Base-by-base conservation (phyloP, 305 asterid species). In the Petunia hybrid region DNA sequence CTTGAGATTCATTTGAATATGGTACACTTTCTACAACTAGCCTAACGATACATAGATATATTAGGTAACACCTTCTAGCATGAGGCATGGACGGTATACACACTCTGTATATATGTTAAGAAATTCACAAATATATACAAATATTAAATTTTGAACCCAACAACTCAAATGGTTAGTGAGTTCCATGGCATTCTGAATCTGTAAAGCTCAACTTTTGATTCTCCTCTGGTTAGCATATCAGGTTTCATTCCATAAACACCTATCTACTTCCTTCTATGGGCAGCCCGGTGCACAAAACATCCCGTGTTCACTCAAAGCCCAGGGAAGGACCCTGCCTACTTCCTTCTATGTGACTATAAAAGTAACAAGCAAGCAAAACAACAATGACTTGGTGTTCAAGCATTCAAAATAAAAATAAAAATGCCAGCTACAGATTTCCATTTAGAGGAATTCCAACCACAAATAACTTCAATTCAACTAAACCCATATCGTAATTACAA, bases 351-450 rank as follows among this genome's bases (percentile, higher is more conserved):
- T 22, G 31, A 22, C 31, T 22, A 22, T 22, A 22, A 22, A 22
- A 22, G 31, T 22, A 22, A 0, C 31, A 22, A 22, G 31, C 31
- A 22, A 22, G 31, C 31, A 22, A 22, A 22, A 22, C 31, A 22
- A 22, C 31, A 22, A 22, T 22, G 31, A 22, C 0, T 22, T 22
- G 31, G 31, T 22, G 31, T 22, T 22, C 31, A 22, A 22, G 31
- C 31, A 22, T 22, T 22, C 31, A 22, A 22, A 22, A 22, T 22
- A 22, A 22, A 22, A 22, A 22, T 22, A 5, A 60, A 9, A 62
- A 60, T 8, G 69, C 51, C 71, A 77, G 8, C 41, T 41, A 66
- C n/a, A n/a, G 51, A 48, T 68, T 40, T 7, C 80, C 61, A 74
- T 2, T 77, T 41, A 10, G 5, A 77, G 43, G 2, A 3, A 43